Percentiles rank a stretch among this genome's conserved stretches.
Conservation (phyloP, 2,329 filamentous ascomycete species). For the Pseudogymnoascus sp. region DNA sequence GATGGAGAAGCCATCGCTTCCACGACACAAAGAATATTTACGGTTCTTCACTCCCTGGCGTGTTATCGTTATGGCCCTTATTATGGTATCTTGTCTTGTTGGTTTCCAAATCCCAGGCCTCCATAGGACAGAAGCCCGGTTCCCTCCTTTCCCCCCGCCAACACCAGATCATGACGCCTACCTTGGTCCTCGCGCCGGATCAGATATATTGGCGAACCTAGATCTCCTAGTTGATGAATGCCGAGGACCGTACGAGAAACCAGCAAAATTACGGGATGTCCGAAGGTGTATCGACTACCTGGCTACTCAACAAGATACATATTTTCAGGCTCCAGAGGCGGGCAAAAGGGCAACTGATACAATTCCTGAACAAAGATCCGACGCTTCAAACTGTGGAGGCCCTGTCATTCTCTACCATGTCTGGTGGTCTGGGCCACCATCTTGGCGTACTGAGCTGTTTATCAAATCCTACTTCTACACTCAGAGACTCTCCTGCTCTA, state of each 20-base stretch:
- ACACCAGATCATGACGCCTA: background rate
- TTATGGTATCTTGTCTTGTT: background rate
- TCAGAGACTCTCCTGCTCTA: background rate
- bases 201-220: background rate
- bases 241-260: background rate
- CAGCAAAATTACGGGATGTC: background rate
- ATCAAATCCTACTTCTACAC: slow-evolving; percentile 2
- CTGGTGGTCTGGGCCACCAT: slow-evolving; percentile 1
- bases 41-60: background rate
- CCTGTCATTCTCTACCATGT: background rate
- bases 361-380: background rate
- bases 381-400: background rate
- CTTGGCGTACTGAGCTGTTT: background rate
- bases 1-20: background rate
- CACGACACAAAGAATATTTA: background rate
- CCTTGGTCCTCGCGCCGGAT: background rate
- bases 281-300: background rate
- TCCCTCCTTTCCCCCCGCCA: background rate
- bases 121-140: background rate
- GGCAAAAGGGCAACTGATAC: background rate
- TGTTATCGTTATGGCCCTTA: background rate
- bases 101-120: background rate
- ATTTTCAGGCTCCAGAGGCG: background rate
- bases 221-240: background rate
- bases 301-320: background rate